A percentile compares a stretch with the other conserved stretches of the same genome.
Evolutionary conservation across 768 basidiomycete species (phyloP).

Genomic region (Tulasnella sp.): DNA sequence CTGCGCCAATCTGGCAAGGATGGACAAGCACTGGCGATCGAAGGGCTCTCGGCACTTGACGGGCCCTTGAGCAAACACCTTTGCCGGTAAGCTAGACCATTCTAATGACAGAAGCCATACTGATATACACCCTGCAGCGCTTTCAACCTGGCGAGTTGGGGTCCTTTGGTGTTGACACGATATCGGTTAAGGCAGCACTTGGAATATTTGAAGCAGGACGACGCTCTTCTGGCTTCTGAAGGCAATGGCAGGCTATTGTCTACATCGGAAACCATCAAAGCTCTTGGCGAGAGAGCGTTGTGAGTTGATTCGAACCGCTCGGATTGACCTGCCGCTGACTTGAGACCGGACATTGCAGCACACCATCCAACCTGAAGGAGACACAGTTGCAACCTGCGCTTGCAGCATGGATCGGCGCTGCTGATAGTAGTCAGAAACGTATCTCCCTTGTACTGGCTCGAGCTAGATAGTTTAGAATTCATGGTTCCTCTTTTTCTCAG

Average conservation of each 20-base stretch:
- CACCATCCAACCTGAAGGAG: neutral
- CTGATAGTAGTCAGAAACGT: neutral
- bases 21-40: slow-evolving; percentile 32
- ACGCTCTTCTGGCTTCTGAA: slow-evolving; percentile 47
- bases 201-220: slow-evolving; percentile 42
- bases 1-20: slow-evolving; percentile 23
- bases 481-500: too few relatives aligned
- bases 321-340: neutral
- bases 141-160: slow-evolving; percentile 32
- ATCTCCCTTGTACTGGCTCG: too few relatives aligned
- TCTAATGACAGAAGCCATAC: slow-evolving; percentile 18
- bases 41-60: slow-evolving; percentile 26
- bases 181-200: slow-evolving; percentile 33
- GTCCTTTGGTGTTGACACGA: slow-evolving; percentile 27
- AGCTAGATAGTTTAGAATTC: too few relatives aligned
- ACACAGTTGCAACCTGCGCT: slow-evolving; percentile 4
- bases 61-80: slow-evolving; percentile 33
- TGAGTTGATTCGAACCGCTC: slow-evolving; percentile 32
- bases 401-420: neutral
- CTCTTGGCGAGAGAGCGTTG: slow-evolving; percentile 69
- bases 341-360: neutral
- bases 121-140: slow-evolving; percentile 18
- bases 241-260: slow-evolving; percentile 36
- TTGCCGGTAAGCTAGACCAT: slow-evolving; percentile 41
- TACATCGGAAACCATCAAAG: slow-evolving; percentile 46